Evolutionary conservation across 2,329 filamentous ascomycete genomes (phyloP).

Genomic region (Ceratocystis eucalypticola): DNA sequence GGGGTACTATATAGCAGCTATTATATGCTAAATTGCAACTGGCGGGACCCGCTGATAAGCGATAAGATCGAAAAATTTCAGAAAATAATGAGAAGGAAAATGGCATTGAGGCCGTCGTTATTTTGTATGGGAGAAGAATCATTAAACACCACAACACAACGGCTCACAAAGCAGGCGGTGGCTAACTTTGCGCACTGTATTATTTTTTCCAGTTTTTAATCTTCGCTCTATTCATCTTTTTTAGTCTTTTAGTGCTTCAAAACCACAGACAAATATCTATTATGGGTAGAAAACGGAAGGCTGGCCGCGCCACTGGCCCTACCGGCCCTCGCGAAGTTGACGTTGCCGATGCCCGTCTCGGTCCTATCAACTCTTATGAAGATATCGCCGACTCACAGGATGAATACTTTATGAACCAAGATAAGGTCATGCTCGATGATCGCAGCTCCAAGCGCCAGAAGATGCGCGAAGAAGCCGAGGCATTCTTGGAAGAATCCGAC

Average conservation of each 20-base stretch:
- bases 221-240: not conserved
- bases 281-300: constrained; percentile 62
- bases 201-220: not conserved
- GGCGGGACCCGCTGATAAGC: constrained; percentile 10
- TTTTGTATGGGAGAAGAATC: not conserved
- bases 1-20: not conserved
- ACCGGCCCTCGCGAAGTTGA: constrained; percentile 43
- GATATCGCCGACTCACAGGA: constrained; percentile 91
- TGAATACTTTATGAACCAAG: constrained; percentile 76
- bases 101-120: not conserved
- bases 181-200: not conserved
- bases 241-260: not conserved
- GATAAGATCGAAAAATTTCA: constrained; percentile 17
- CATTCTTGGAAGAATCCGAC: constrained; percentile 45
- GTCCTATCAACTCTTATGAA: constrained; percentile 50
- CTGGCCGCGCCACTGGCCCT: constrained; percentile 36
- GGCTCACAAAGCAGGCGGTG: not conserved
- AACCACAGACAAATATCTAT: constrained; percentile 16
- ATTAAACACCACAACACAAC: not conserved
- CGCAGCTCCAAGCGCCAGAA: constrained; percentile 65
- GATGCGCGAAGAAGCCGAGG: constrained; percentile 54
- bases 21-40: not conserved
- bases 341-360: constrained; percentile 47
- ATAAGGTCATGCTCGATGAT: constrained; percentile 72
- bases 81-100: constrained; percentile 1